These are phyloP conservation scores for Xylariaceae sp. DNA, from an alignment of 2,329 filamentous ascomycete genomes.

Conservation along the genomic window DNA sequence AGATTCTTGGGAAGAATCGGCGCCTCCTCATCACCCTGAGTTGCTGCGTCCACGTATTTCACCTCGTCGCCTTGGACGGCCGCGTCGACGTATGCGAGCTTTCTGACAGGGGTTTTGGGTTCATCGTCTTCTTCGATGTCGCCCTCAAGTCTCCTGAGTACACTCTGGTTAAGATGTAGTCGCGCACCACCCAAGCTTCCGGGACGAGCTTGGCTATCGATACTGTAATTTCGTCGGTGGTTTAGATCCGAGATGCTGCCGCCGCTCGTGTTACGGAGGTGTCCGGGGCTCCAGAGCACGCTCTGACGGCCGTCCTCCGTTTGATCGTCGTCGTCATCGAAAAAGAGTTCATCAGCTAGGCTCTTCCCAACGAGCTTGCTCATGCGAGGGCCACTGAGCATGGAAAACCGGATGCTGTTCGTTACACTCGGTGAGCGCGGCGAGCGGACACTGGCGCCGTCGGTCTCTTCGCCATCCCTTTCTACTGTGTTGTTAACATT, in stretches of 20 bases:
- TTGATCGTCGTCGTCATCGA: constrained; percentile 72
- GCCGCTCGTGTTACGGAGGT: constrained; percentile 50
- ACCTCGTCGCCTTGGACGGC: neutral
- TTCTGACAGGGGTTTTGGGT: constrained; percentile 32
- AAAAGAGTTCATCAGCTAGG: constrained; percentile 84
- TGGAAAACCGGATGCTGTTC: constrained; percentile 67
- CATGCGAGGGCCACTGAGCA: constrained; percentile 52
- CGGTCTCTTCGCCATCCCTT: constrained; percentile 60
- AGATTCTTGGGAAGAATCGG: constrained; percentile 33
- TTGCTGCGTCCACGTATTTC: neutral
- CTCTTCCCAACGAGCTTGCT: constrained; percentile 62
- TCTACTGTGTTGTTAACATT: constrained; percentile 40
- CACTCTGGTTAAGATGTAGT: constrained; percentile 47
- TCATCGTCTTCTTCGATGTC: constrained; percentile 47
- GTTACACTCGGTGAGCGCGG: constrained; percentile 69
- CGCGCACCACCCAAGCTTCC: constrained; percentile 51
- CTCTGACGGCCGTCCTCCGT: constrained; percentile 67
- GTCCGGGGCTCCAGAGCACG: constrained; percentile 46
- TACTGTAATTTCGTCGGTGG: constrained; percentile 53
- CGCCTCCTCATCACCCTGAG: constrained; percentile 44
- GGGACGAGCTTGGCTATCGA: constrained; percentile 51
- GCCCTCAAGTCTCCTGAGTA: constrained; percentile 52
- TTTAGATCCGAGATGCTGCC: constrained; percentile 47
- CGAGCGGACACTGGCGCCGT: constrained; percentile 66
- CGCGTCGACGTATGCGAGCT: constrained; percentile 30